Evolutionary conservation across 2,329 filamentous ascomycete species (phyloP).

Genomic region (Dactylellina sp.): DNA sequence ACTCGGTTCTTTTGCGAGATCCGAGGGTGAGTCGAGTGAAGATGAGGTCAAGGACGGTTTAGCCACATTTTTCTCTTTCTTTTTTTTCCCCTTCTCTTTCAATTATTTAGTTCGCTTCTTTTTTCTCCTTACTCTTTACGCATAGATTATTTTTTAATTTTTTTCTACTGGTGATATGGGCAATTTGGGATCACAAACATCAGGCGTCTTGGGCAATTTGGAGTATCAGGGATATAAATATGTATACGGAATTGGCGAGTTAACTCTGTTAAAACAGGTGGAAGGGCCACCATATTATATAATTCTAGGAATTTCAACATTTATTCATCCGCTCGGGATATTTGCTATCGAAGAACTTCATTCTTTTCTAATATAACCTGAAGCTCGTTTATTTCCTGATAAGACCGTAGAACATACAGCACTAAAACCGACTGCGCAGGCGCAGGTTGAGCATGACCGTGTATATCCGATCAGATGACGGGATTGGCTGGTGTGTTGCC

Average conservation of each 20-base stretch:
- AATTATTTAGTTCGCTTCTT: slow-evolving; percentile 11
- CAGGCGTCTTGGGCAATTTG: slow-evolving; percentile 10
- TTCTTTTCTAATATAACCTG: not conserved
- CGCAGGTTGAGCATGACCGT: not conserved
- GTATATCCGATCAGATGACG: slow-evolving; percentile 31
- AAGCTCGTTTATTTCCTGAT: too few relatives aligned
- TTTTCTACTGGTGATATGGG: not conserved
- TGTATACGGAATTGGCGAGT: not conserved
- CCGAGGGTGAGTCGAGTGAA: slow-evolving; percentile 28
- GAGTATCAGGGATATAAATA: slow-evolving; percentile 3
- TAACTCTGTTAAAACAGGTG: not conserved
- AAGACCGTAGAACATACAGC: too few relatives aligned
- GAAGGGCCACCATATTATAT: too few relatives aligned
- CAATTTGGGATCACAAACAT: not conserved
- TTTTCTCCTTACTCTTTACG: not conserved
- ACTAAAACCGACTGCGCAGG: too few relatives aligned
- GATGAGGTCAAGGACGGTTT: slow-evolving; percentile 40
- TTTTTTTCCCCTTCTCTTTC: slow-evolving; percentile 3
- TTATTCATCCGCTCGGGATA: not conserved
- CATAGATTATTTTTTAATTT: slow-evolving; percentile 10
- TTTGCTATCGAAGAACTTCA: not conserved
- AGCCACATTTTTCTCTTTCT: not conserved
- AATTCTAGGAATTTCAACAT: slow-evolving; percentile 6
- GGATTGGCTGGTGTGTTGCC: slow-evolving; percentile 35
- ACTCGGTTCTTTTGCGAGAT: slow-evolving; percentile 1